Evolutionary conservation across 2,329 filamentous ascomycete species (phyloP), one percentile per base, ranked within the genome.

Genomic region (Alternaria angustiovoidea): DNA sequence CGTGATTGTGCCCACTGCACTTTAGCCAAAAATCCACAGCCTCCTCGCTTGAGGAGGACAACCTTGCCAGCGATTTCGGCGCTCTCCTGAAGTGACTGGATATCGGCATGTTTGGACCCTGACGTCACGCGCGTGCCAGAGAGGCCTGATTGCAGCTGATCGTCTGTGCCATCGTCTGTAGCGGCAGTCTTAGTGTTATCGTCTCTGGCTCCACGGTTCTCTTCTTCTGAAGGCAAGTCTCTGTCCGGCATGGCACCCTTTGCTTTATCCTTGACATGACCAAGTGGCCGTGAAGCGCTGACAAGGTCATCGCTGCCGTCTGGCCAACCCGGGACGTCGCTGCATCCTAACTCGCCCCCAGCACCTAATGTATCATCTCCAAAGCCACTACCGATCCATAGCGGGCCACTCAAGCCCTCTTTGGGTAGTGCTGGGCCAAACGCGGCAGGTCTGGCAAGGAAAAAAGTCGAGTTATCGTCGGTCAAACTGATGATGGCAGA

Each of bases 391-490:
- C 94, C 94, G 57, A 97, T 91, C 94, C 94, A 98, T 52, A 99
- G 82, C 75, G 94, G 91, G 16, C 93, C 94, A 73, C 92, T 96
- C 65, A 98, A 81, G 26, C 95, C 94, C 59, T 86, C 88, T 12
- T 83, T 78, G 0, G 91, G 91, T 39, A 99, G 82, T 39, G 87
- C 81, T 5, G 95, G 93, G 0, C 95, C 95, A 80, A 98, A 99
- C 39, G 93, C 94, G 54, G 95, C 95, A 61, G 95, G 95, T 49
- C 95, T 87, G 43, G 95, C 94, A 56, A 96, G 85, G 81, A 99
- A 99, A 69, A 96, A 96, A 12, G 95, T 99, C 68, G 93, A 97
- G 79, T 99, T 99, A 80, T 99, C 95, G 79, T 98, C 93, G 73
- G 94, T 97, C 63, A 99, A 86, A 78, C 92, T 97, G 76, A 99